Base-by-base conservation (phyloP, 805 yeast genomes). In the Ogataea neopini region DNA sequence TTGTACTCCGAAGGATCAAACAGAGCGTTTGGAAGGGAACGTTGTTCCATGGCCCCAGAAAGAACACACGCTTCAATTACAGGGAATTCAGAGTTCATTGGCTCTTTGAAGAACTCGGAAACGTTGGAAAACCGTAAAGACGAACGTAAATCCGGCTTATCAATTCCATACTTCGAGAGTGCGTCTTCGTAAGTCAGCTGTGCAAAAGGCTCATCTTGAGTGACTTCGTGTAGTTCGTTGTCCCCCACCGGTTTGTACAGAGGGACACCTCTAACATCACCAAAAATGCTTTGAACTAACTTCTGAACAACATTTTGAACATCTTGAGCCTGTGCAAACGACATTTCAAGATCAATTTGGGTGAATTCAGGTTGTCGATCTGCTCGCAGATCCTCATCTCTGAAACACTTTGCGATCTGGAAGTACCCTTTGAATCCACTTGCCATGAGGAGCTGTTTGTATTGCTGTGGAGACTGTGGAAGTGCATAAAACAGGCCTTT, bases 301-400 rank as follows among this genome's bases (percentile, higher is more conserved):
- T 70, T 68, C 58, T 85, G 86, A 2, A 92, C 81, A 0, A 81
- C 83, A 0, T 62, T 47, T 63, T 80, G 82, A 5, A 94, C 95
- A 54, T 87, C 88, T 13, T 73, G 69, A 26, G 80, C 80, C 52
- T 74, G 74, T 2, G 91, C 84, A 70, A 84, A 94, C 15, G 91
- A 79, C 92, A 94, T 85, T 66, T 94, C 99, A 68, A 94, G 58
- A 73, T 94, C 99, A n/a, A 94, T 70, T 68, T 94, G 99, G 0
- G 99, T 94, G 64, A 94, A 94, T 64, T 94, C 99, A 0, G 98
- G 98, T 67, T 94, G 99, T 66, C 99, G 79, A 65, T 94, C 99
- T 1, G 88, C 83, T 49, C 99, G 76, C 48, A 94, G 74, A 68
- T 94, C 98, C 65, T 94, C 99, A 64, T 94, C 99, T 54, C 99